Percentiles rank a stretch among this genome's conserved stretches.
Evolutionary conservation across 768 basidiomycete species (phyloP).

Genomic region (Boletus insuetus): DNA sequence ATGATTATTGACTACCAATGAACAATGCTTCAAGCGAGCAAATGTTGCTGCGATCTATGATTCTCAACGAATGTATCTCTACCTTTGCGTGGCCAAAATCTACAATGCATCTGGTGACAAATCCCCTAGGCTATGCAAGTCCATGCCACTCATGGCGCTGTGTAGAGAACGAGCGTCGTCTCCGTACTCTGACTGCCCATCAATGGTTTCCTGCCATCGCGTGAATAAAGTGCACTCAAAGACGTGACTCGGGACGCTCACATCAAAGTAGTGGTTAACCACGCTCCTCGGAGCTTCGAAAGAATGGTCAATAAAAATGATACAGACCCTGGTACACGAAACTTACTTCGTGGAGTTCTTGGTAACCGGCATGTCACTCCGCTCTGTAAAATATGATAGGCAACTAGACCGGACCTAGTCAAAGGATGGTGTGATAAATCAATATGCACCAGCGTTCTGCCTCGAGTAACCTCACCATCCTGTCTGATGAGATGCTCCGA

Average conservation of each 20-base stretch:
- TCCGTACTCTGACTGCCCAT: constrained; percentile 67
- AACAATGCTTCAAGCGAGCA: neutral
- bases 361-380: constrained; percentile 88
- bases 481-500: constrained; percentile 98
- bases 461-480: constrained; percentile 65
- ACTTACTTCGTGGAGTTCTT: constrained; percentile 89
- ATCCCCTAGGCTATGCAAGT: constrained; percentile 59
- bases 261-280: constrained; percentile 93
- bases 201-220: constrained; percentile 62
- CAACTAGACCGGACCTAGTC: constrained; percentile 80
- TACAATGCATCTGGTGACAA: constrained; percentile 71
- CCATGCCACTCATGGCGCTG: constrained; percentile 58
- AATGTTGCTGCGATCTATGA: neutral
- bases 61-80: neutral
- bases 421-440: neutral
- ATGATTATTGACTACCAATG: constrained; percentile 21
- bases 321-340: neutral
- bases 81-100: neutral
- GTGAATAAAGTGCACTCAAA: neutral
- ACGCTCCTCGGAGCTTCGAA: constrained; percentile 77
- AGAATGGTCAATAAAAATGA: constrained; percentile 5
- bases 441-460: neutral
- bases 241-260: constrained; percentile 34
- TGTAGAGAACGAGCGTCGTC: constrained; percentile 64
- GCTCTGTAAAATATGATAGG: constrained; percentile 88